Conservation (phyloP, 2,329 filamentous ascomycete species). For the Lecanoromycetidae sp. region DNA sequence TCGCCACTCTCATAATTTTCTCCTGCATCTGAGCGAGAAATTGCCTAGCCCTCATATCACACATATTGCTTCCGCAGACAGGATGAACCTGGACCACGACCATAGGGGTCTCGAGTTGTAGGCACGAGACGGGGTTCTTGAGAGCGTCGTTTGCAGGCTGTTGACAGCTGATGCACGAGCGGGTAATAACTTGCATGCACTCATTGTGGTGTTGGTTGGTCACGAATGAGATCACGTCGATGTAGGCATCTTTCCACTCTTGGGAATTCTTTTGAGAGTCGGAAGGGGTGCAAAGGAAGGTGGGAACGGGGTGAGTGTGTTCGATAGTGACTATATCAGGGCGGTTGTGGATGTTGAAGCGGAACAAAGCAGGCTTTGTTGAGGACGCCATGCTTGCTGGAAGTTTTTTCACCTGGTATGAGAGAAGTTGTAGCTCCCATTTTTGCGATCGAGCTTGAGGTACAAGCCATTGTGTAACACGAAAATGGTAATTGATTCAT, state of each 20-base stretch:
- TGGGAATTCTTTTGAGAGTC: neutral
- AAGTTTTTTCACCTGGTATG: too few relatives aligned
- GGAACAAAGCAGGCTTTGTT: conserved; percentile 4
- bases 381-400: conserved; percentile 1
- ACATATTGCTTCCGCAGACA: conserved; percentile 1
- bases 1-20: neutral
- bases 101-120: conserved; percentile 9
- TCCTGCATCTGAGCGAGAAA: neutral
- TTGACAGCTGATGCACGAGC: conserved; percentile 7
- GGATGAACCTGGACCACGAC: conserved; percentile 3
- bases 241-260: conserved; percentile 1
- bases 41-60: neutral
- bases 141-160: conserved; percentile 2
- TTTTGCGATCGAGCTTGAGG: too few relatives aligned
- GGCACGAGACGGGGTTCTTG: conserved; percentile 9
- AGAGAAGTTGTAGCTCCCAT: too few relatives aligned
- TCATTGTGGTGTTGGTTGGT: conserved; percentile 9
- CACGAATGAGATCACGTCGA: conserved; percentile 10
- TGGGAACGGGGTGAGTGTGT: conserved; percentile 8
- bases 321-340: neutral
- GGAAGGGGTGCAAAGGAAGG: conserved; percentile 7
- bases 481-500: too few relatives aligned
- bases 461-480: too few relatives aligned
- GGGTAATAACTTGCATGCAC: conserved; percentile 3
- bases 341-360: conserved; percentile 3